phyloP scores from a whole-genome alignment of 306 rosid species.

The Begonia peltatifolia region DNA sequence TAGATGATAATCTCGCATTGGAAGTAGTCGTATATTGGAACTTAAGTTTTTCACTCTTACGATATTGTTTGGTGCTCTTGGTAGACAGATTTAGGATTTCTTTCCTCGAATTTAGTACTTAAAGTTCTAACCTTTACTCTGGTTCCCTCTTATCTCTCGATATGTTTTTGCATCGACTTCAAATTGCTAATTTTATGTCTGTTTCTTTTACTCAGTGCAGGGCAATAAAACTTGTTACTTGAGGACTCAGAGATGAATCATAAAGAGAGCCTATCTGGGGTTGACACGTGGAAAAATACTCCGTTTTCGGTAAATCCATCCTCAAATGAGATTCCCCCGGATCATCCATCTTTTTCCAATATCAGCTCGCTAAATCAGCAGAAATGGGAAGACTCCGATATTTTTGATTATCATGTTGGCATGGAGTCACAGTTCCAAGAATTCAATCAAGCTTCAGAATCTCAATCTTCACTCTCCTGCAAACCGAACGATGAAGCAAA shows the following conservation, averaged over 20 bases:
- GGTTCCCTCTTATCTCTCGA: too few relatives aligned
- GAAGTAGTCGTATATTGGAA: too few relatives aligned
- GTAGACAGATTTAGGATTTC: too few relatives aligned
- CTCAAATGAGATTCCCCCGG: constrained; percentile 21
- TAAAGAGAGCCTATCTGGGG: constrained; percentile 33
- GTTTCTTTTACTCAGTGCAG: too few relatives aligned
- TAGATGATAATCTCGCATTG: too few relatives aligned
- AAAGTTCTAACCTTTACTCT: too few relatives aligned
- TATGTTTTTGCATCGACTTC: too few relatives aligned
- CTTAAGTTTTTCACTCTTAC: too few relatives aligned
- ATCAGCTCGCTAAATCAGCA: constrained; percentile 20
- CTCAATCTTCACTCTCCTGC: constrained; percentile 19
- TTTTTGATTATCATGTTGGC: constrained; percentile 30
- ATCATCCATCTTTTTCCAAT: constrained; percentile 25
- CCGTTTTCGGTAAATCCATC: constrained; percentile 27
- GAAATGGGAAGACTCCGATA: constrained; percentile 46
- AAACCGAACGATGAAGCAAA: constrained; percentile 22
- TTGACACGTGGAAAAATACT: constrained; percentile 42
- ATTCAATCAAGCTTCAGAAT: constrained; percentile 26
- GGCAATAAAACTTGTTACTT: constrained; percentile 13
- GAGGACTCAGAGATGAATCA: constrained; percentile 39
- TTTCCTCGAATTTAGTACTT: too few relatives aligned
- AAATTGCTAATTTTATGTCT: too few relatives aligned
- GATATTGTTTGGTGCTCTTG: too few relatives aligned
- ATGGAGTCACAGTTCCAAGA: constrained; percentile 43